A percentile compares a stretch with the other conserved stretches of the same genome.
phyloP scores from a whole-genome alignment of 1,284 basidiomycete species.

The Puccinia triticina region DNA sequence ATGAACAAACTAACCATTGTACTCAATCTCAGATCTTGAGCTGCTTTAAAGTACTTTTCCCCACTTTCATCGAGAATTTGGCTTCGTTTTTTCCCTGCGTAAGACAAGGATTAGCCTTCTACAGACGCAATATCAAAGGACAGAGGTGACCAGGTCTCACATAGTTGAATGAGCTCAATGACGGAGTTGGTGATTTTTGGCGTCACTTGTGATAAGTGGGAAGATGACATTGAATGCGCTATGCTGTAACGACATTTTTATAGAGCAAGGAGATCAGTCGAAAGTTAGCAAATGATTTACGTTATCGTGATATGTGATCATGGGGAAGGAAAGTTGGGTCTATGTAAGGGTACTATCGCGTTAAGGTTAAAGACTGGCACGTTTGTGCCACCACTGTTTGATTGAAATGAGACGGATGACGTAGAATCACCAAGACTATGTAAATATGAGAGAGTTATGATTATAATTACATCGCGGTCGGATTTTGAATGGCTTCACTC shows the following conservation, averaged over 20 bases:
- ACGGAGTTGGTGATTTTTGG: slow-evolving; percentile 48
- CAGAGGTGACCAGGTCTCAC: slow-evolving; percentile 11
- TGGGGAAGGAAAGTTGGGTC: background rate
- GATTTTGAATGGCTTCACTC: slow-evolving; percentile 31
- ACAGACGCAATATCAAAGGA: background rate
- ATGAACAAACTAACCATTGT: slow-evolving; percentile 41
- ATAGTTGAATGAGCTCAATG: slow-evolving; percentile 44
- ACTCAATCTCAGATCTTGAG: slow-evolving; percentile 50
- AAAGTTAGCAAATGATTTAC: slow-evolving; percentile 2
- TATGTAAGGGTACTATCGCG: background rate
- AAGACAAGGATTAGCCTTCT: background rate
- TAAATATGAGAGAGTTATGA: slow-evolving; percentile 2
- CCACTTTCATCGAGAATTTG: slow-evolving; percentile 46
- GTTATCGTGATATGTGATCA: background rate
- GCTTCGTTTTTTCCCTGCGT: slow-evolving; percentile 43
- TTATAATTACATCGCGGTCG: slow-evolving; percentile 5
- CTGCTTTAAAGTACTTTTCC: slow-evolving; percentile 48
- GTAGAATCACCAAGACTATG: background rate
- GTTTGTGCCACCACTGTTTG: background rate
- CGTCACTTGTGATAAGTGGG: slow-evolving; percentile 40
- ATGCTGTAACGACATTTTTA: slow-evolving; percentile 28
- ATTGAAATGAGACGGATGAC: background rate
- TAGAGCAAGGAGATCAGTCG: background rate
- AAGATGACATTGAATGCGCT: slow-evolving; percentile 37
- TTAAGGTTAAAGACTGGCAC: slow-evolving; percentile 6